phyloP scores from a whole-genome alignment of 1,284 basidiomycete genomes.

The Fomitopsis betulina region DNA sequence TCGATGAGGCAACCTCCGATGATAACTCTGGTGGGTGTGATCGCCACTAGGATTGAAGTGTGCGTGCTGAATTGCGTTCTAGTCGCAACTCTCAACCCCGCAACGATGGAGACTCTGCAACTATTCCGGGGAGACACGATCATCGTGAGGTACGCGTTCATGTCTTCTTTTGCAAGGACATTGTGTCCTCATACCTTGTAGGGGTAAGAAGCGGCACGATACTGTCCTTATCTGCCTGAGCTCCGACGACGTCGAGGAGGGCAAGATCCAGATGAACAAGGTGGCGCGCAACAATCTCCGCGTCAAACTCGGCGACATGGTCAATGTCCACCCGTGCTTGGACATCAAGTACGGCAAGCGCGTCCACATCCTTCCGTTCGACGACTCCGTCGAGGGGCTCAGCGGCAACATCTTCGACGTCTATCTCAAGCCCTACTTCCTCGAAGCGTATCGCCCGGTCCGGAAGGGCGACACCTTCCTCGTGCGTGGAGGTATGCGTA shows the following conservation, averaged over 20 bases:
- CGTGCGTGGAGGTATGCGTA: constrained; percentile 95
- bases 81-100: constrained; percentile 94
- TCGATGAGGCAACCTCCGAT: constrained; percentile 87
- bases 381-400: constrained; percentile 96
- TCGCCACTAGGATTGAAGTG: not conserved
- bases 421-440: constrained; percentile 98
- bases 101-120: constrained; percentile 93
- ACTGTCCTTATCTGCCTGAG: constrained; percentile 95
- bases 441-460: constrained; percentile 96
- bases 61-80: constrained; percentile 8
- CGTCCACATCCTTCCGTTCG: constrained; percentile 95
- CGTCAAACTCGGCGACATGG: constrained; percentile 95
- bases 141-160: constrained; percentile 69
- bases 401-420: constrained; percentile 99
- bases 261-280: constrained; percentile 98
- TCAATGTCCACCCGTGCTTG: constrained; percentile 92
- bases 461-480: constrained; percentile 98
- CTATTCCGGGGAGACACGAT: constrained; percentile 96
- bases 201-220: constrained; percentile 94
- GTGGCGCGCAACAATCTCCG: constrained; percentile 98
- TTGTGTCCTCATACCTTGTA: constrained; percentile 20
- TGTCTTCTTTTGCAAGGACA: not conserved
- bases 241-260: constrained; percentile 95
- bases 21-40: constrained; percentile 79
- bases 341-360: constrained; percentile 99